Base-by-base conservation (phyloP, 1,139 yeast genomes). In the Hyphopichia burtonii region DNA sequence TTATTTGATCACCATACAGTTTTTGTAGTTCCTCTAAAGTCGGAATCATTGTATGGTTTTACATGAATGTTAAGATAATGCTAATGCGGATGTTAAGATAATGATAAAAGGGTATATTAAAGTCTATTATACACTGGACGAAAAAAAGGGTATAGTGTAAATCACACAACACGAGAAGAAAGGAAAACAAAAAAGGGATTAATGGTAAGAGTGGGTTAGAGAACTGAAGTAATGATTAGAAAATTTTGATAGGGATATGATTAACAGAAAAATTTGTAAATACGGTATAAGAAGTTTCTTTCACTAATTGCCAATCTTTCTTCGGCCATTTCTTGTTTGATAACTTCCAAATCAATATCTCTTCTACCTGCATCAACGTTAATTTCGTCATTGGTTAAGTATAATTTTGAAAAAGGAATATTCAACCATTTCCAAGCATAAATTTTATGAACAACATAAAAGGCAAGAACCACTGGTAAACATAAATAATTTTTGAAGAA, bases 351-450 rank as follows among this genome's bases (percentile, higher is more conserved):
- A 52, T 71, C 72, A 40, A 61, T 57, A 43, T 68, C 71, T 51
- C 72, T 61, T 56, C 77, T 63, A 28, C 77, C 77, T 10, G 71
- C 59, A 44, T 70, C 71, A 22, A 71, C 57, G 51, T 72, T 74
- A 42, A 71, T 69, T 44, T 67, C 71, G 19, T 58, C 57, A 20
- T 64, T 61, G 5, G 56, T 52, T 38, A 69, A 54, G 50, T 65
- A 68, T 14, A 69, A 46, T 38, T 63, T 59, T 17, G 51, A 47
- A 4, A 64, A 43, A n/a, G 68, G 67, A 12, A 59, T 49, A 5
- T 52, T 52, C 53, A 53, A 47, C 35, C 41, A 55, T 14, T 50
- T 39, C 31, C 51, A 49, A 16, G 63, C 60, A 43, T 61, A 67
- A 15, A 68, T 41, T 56, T 68, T 68, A 51, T 68, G 72, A 6